Percentiles rank a stretch among this genome's conserved stretches.
Conservation (phyloP, 768 basidiomycete genomes). For the Phaffia tasmanica region DNA sequence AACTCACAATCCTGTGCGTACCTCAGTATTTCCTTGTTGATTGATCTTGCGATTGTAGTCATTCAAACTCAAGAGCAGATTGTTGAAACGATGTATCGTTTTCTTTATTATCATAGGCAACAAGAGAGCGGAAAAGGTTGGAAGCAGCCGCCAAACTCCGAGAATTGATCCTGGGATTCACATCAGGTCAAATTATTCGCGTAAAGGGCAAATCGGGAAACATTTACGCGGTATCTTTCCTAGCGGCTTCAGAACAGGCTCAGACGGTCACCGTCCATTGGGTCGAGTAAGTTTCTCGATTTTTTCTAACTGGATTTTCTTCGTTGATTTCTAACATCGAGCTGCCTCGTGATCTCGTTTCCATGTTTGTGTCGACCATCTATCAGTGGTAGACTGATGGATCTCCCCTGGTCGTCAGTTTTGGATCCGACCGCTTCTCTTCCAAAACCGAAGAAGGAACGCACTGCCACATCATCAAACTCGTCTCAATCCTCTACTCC, state of each 20-base stretch:
- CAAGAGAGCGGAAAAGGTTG: slow-evolving; percentile 22
- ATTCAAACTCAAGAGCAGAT: background rate
- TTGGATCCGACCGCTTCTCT: too few species aligned
- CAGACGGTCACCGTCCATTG: slow-evolving; percentile 18
- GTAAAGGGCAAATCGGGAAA: slow-evolving; percentile 15
- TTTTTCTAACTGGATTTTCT: background rate
- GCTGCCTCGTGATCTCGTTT: too few species aligned
- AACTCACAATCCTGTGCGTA: slow-evolving; percentile 21
- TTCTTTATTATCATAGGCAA: background rate
- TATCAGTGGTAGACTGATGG: too few species aligned
- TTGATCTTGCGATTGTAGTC: background rate
- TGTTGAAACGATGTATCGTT: background rate
- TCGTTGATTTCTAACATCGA: too few species aligned
- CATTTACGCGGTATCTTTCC: slow-evolving; percentile 16
- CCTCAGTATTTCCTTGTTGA: background rate
- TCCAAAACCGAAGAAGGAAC: too few species aligned
- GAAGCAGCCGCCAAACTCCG: background rate
- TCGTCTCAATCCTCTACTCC: too few species aligned
- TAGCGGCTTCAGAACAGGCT: background rate
- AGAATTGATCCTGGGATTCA: background rate
- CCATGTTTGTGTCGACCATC: too few species aligned
- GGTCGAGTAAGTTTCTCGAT: slow-evolving; percentile 10
- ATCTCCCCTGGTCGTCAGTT: too few species aligned
- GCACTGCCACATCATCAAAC: too few species aligned
- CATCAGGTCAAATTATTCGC: slow-evolving; percentile 4